Evolutionary conservation across 352 stramenopile genomes (phyloP).

Genomic region (Phytophthora foliorum): DNA sequence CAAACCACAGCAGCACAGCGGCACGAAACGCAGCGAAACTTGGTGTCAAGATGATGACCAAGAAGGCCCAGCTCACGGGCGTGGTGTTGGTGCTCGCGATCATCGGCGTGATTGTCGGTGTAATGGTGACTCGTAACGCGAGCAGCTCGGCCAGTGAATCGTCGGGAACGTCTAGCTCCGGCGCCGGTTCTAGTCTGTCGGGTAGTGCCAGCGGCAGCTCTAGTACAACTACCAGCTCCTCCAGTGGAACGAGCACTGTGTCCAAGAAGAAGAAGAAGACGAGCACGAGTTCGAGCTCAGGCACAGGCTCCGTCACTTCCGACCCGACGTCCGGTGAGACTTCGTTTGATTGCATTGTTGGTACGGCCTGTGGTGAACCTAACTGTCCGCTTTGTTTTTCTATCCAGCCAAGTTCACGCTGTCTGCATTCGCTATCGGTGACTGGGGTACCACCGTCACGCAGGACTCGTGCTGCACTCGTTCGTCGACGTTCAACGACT

Average conservation of each 20-base stretch:
- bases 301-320: slow-evolving; percentile 47
- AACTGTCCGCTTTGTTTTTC: background rate
- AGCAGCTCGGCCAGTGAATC: slow-evolving; percentile 40
- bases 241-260: slow-evolving; percentile 30
- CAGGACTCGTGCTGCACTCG: slow-evolving; percentile 64
- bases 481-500: slow-evolving; percentile 52
- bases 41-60: slow-evolving; percentile 37
- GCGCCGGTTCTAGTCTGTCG: slow-evolving; percentile 22
- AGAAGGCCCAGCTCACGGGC: slow-evolving; percentile 48
- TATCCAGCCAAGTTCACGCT: slow-evolving; percentile 47
- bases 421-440: slow-evolving; percentile 64
- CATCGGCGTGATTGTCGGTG: slow-evolving; percentile 55
- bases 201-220: slow-evolving; percentile 7
- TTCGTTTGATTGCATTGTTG: background rate
- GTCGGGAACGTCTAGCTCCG: slow-evolving; percentile 25
- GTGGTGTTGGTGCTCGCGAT: slow-evolving; percentile 56
- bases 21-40: slow-evolving; percentile 7
- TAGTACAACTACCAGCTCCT: slow-evolving; percentile 30
- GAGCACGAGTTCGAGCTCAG: slow-evolving; percentile 33
- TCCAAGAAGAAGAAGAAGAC: slow-evolving; percentile 40
- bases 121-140: slow-evolving; percentile 44
- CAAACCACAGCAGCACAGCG: slow-evolving; percentile 22
- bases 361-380: background rate
- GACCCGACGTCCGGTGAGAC: slow-evolving; percentile 56
- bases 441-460: slow-evolving; percentile 61